These are phyloP conservation scores for Verticillium tricorpus DNA, from an alignment of 2,329 filamentous ascomycete species.

Conservation along the genomic window DNA sequence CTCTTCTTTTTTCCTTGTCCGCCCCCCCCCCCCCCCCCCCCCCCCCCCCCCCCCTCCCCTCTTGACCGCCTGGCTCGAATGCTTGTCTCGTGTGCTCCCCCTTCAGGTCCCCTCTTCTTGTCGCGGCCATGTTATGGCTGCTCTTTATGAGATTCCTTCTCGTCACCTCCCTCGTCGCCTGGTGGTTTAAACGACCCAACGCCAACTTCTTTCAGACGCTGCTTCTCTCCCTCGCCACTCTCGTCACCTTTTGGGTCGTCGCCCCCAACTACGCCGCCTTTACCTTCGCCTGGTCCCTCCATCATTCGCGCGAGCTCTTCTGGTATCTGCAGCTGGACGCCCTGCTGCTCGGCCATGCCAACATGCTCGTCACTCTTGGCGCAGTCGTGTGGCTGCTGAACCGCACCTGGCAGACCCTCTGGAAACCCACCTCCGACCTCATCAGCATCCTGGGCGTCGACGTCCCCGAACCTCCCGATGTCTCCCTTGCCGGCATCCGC, in stretches of 20 bases:
- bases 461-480: slow-evolving; percentile 82
- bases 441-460: slow-evolving; percentile 91
- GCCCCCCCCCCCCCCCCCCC: slow-evolving; percentile 1
- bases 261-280: slow-evolving; percentile 9
- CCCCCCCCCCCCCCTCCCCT: slow-evolving; percentile 2
- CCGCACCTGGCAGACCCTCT: slow-evolving; percentile 81
- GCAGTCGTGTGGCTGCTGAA: slow-evolving; percentile 63
- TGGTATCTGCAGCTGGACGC: slow-evolving; percentile 37
- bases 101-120: slow-evolving; percentile 5
- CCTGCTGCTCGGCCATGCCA: slow-evolving; percentile 43
- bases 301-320: slow-evolving; percentile 11
- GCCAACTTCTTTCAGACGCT: slow-evolving; percentile 9
- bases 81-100: neutral
- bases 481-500: slow-evolving; percentile 86
- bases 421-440: slow-evolving; percentile 85
- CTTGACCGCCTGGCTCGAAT: neutral
- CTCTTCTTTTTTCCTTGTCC: slow-evolving; percentile 6
- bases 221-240: slow-evolving; percentile 8
- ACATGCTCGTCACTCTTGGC: slow-evolving; percentile 49
- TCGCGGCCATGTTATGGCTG: slow-evolving; percentile 16
- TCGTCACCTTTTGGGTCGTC: slow-evolving; percentile 12
- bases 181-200: slow-evolving; percentile 13
- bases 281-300: slow-evolving; percentile 11
- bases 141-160: slow-evolving; percentile 13
- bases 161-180: slow-evolving; percentile 14